Evolutionary conservation across 2,329 filamentous ascomycete genomes (phyloP), one percentile per base, ranked within the genome.

Genomic region (Cercospora zeina): DNA sequence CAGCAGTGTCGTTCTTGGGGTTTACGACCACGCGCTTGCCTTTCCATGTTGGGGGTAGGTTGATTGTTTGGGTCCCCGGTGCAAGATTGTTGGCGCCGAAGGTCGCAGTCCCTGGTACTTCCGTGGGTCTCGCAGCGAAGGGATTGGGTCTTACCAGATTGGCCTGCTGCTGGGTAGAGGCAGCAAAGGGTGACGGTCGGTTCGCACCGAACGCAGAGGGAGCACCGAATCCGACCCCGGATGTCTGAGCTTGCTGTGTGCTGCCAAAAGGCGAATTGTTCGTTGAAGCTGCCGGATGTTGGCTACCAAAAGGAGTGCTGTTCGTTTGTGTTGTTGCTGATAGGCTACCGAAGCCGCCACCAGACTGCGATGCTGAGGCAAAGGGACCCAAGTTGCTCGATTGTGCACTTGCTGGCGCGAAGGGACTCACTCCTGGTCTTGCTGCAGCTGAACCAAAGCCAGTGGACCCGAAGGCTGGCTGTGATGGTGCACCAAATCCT

Each of bases 171-270:
- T 70, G 68, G 13, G 62, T 61, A 21, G 78, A 73, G 61, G 80
- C 74, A 13, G 77, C 78, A 65, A 82, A 81, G 1, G 76, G 71
- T 54, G 69, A 72, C 19, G 61, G 68, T 58, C 62, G 71, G 71
- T 45, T 63, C 16, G 65, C 67, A 14, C 69, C 65, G 16, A 71
- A 68, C 19, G 65, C 61, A n/a, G 67, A 66, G 8, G 69, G 59
- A 47, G 68, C 62, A 37, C 64, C 61, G 33, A 68, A 68, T 27
- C 36, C 62, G 1, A 60, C 56, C 11, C 51, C 54, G 7, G 27
- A 36, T 34, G 58, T 54, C 42, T 66, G 64, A 13, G 55, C 39
- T 37, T 21, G 54, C 31, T 55, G 37, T 10, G 37, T 7, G 37
- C 37, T n/a, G 50, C 45, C 45, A 50, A 50, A 50, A 14, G 45